These are phyloP conservation scores for Beauveria caledonica DNA, from an alignment of 2,329 filamentous ascomycete genomes.

Conservation along the genomic window DNA sequence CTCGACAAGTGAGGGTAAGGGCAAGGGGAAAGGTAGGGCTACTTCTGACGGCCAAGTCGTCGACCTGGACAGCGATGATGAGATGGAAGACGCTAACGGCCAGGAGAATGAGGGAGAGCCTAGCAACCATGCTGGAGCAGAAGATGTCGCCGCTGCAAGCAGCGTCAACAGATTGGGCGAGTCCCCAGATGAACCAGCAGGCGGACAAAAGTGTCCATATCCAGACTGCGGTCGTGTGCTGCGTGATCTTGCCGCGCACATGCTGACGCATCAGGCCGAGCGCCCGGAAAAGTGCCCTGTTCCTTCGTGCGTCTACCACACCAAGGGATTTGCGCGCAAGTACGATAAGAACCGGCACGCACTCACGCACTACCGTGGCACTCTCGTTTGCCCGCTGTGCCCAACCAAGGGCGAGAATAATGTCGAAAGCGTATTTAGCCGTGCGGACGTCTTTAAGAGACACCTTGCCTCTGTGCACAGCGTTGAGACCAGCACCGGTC, in stretches of 20 bases:
- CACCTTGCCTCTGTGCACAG: conserved; percentile 89
- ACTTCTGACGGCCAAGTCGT: conserved; percentile 4
- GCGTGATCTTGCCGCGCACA: conserved; percentile 71
- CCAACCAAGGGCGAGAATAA: conserved; percentile 88
- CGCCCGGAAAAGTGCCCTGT: conserved; percentile 54
- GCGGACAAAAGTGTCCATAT: conserved; percentile 37
- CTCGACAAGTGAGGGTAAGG: conserved; percentile 44
- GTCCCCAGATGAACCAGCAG: conserved; percentile 1
- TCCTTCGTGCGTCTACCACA: conserved; percentile 10
- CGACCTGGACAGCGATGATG: conserved; percentile 5
- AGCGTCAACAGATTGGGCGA: conserved; percentile 10
- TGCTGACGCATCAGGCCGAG: conserved; percentile 92
- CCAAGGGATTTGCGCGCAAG: conserved; percentile 30
- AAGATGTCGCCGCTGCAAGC: conserved; percentile 12
- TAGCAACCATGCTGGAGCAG: neutral
- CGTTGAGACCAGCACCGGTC: conserved; percentile 48
- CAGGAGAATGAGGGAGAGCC: neutral
- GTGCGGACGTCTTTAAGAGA: conserved; percentile 94
- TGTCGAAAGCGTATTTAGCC: conserved; percentile 62
- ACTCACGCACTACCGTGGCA: conserved; percentile 93
- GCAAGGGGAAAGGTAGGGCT: conserved; percentile 32
- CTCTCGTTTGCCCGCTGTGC: conserved; percentile 96
- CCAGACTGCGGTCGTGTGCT: conserved; percentile 52
- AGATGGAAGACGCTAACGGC: neutral
- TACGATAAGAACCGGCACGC: conserved; percentile 98